A percentile compares a stretch with the other conserved stretches of the same genome.
Conservation (phyloP, 139 green algal species). For the Haematococcus sp. region DNA sequence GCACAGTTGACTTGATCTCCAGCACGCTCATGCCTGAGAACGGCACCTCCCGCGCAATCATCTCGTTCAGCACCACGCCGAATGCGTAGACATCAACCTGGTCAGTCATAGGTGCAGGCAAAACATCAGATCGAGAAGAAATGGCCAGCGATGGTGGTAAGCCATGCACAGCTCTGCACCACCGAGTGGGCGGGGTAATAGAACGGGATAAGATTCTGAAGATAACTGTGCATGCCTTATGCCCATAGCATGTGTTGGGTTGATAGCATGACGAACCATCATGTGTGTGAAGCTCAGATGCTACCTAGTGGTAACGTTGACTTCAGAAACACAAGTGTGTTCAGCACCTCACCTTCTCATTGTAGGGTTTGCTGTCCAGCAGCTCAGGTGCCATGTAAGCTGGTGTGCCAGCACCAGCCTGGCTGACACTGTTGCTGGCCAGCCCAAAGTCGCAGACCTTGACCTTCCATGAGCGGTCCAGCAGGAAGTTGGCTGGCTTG, state of each 20-base stretch:
- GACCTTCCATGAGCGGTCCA: conserved; percentile 60
- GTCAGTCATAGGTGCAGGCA: not conserved
- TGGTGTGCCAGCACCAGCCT: conserved; percentile 56
- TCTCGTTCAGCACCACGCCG: conserved; percentile 75
- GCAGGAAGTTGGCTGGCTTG: conserved; percentile 84
- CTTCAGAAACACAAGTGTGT: too few species aligned
- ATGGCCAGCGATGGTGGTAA: too few species aligned
- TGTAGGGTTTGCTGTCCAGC: conserved; percentile 50
- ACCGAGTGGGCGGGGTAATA: too few species aligned
- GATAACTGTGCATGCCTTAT: too few species aligned
- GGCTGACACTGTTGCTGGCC: conserved; percentile 42
- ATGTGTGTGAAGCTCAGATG: too few species aligned
- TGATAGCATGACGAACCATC: too few species aligned
- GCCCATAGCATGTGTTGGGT: too few species aligned
- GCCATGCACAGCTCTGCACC: too few species aligned
- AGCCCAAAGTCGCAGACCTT: conserved; percentile 68
- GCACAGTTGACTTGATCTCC: conserved; percentile 26
- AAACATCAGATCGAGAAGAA: conserved; percentile 6
- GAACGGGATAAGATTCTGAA: too few species aligned
- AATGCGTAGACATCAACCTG: conserved; percentile 79
- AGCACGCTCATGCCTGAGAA: conserved; percentile 9
- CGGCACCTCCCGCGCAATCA: conserved; percentile 33
- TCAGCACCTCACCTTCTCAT: conserved; percentile 60
- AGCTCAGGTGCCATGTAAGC: conserved; percentile 78
- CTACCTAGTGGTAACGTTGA: too few species aligned